Conservation (phyloP, 345 rosid species). For the Rhodomyrtus tomentosa region DNA sequence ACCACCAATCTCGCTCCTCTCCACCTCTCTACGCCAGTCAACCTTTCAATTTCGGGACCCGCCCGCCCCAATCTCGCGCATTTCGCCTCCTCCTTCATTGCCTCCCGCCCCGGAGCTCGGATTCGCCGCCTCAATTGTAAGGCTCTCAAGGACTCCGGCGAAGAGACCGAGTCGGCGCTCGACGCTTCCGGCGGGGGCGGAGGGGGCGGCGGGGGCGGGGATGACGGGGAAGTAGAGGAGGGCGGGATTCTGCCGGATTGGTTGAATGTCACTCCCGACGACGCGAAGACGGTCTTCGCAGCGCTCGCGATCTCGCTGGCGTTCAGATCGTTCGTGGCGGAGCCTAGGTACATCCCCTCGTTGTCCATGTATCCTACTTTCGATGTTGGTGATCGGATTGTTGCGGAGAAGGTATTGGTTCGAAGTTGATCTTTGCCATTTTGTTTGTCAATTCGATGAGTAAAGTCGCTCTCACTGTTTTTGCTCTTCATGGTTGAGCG, state of each 20-base stretch:
- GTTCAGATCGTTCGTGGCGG: conserved; percentile 75
- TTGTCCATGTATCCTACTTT: conserved; percentile 98
- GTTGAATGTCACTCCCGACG: conserved; percentile 58
- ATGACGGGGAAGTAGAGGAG: conserved; percentile 21
- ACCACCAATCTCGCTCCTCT: background rate
- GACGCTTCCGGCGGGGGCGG: conserved; percentile 12
- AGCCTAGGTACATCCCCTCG: conserved; percentile 94
- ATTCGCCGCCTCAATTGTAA: conserved; percentile 12
- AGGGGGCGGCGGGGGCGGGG: conserved; percentile 30
- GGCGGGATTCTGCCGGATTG: conserved; percentile 68
- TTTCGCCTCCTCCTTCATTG: background rate
- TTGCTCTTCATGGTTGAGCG: background rate
- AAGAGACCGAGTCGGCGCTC: conserved; percentile 25
- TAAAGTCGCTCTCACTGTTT: background rate
- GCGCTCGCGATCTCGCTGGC: conserved; percentile 72
- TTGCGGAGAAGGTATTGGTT: conserved; percentile 77
- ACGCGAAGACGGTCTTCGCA: conserved; percentile 68
- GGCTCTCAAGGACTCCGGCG: conserved; percentile 37
- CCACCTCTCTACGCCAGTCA: background rate
- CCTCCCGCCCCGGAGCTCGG: background rate
- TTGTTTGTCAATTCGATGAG: background rate
- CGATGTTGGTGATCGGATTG: conserved; percentile 88
- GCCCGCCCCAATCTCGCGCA: background rate
- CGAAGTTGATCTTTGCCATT: background rate
- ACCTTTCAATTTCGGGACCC: background rate